Percentiles rank a stretch among this genome's conserved stretches.
Evolutionary conservation across 352 stramenopile genomes (phyloP).

Genomic region (Blastocystis sp.): DNA sequence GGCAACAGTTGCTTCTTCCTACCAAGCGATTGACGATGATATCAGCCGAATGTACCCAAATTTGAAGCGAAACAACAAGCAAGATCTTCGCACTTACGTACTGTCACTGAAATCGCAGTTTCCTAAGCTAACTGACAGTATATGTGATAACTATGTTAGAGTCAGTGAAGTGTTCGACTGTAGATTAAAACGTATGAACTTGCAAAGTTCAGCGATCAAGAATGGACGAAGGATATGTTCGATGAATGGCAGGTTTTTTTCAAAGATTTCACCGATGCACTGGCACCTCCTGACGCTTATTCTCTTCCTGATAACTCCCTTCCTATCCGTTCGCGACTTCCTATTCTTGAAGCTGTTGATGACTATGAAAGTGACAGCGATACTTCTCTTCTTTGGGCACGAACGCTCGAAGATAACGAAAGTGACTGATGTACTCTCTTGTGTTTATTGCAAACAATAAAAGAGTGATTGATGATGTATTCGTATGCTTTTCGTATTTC

Average conservation of each 20-base stretch:
- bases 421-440: background rate
- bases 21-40: slow-evolving; percentile 41
- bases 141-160: slow-evolving; percentile 44
- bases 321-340: background rate
- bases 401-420: background rate
- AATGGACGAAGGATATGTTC: slow-evolving; percentile 53
- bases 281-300: slow-evolving; percentile 34
- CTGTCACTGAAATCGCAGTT: slow-evolving; percentile 19
- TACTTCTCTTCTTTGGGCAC: background rate
- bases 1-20: slow-evolving; percentile 4
- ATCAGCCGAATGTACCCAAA: slow-evolving; percentile 46
- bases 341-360: background rate
- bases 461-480: background rate
- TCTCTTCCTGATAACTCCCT: background rate
- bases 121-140: slow-evolving; percentile 34
- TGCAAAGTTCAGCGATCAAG: slow-evolving; percentile 40
- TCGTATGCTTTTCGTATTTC: slow-evolving; percentile 36
- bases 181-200: slow-evolving; percentile 56
- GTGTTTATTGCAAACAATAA: background rate
- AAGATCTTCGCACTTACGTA: slow-evolving; percentile 49
- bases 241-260: slow-evolving; percentile 41
- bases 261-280: slow-evolving; percentile 4
- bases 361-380: background rate
- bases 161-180: background rate
- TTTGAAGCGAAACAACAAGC: slow-evolving; percentile 23